Evolutionary conservation across 108 stramenopile species (phyloP).

Genomic region (Fistulifera solaris): DNA sequence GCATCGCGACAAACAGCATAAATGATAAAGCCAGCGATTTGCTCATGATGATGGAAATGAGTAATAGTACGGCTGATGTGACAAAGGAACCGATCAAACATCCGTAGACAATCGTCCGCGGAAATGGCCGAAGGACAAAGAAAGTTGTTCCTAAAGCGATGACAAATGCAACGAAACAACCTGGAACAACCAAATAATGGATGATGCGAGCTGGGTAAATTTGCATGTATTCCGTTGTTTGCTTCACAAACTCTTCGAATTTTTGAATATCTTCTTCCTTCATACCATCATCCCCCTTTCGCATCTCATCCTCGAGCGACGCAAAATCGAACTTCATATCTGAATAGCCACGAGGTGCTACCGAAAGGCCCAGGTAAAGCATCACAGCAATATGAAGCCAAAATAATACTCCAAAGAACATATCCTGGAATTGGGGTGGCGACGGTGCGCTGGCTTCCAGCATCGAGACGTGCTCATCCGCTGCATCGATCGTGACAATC

Average conservation of each 20-base stretch:
- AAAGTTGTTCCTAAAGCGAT: conserved; percentile 4
- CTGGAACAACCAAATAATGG: conserved; percentile 10
- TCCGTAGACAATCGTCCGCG: conserved; percentile 4
- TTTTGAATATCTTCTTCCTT: conserved; percentile 11
- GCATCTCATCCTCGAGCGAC: conserved; percentile 12
- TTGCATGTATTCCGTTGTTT: conserved; percentile 7
- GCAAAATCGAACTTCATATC: conserved; percentile 15
- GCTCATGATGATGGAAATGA: not conserved
- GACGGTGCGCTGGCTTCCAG: no score
- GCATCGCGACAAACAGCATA: not conserved
- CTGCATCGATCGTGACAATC: no score
- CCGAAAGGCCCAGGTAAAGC: conserved; percentile 5
- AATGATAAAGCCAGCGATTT: not conserved
- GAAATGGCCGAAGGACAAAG: conserved; percentile 1
- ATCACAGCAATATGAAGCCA: conserved; percentile 13
- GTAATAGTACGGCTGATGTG: not conserved
- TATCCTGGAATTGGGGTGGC: conserved; percentile 12
- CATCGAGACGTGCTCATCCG: no score
- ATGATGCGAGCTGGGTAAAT: conserved; percentile 21
- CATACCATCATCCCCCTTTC: conserved; percentile 14
- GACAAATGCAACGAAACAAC: conserved; percentile 7
- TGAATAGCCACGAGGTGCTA: conserved; percentile 17
- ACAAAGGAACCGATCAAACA: conserved; percentile 1
- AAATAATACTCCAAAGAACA: conserved; percentile 23
- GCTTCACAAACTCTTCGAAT: conserved; percentile 18